Conservation (phyloP, 2,329 filamentous ascomycete species). For the Hypoxylon sp. region DNA sequence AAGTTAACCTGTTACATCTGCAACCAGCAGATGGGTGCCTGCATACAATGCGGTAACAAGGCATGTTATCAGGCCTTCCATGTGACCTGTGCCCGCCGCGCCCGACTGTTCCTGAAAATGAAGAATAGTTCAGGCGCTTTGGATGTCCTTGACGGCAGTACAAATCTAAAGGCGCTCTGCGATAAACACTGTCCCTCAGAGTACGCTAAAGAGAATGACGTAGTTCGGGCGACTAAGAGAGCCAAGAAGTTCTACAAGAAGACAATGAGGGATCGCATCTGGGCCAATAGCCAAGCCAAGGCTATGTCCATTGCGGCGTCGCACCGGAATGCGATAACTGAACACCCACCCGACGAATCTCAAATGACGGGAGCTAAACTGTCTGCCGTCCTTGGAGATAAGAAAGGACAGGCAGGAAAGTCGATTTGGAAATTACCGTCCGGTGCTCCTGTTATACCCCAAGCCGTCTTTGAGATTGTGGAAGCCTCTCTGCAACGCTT, state of each 20-base stretch:
- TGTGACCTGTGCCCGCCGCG: slow-evolving; percentile 92
- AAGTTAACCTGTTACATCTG: slow-evolving; percentile 96
- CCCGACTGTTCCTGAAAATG: slow-evolving; percentile 93
- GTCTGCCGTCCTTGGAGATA: slow-evolving; percentile 78
- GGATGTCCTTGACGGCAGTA: slow-evolving; percentile 81
- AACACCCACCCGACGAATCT: slow-evolving; percentile 83
- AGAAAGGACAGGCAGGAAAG: slow-evolving; percentile 77
- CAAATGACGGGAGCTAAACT: slow-evolving; percentile 88
- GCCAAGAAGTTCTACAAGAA: slow-evolving; percentile 91
- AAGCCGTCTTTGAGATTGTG: slow-evolving; percentile 87
- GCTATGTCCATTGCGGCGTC: slow-evolving; percentile 84
- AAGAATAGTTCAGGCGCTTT: slow-evolving; percentile 87
- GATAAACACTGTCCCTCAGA: slow-evolving; percentile 94
- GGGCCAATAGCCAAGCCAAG: slow-evolving; percentile 90
- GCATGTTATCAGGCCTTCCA: slow-evolving; percentile 97
- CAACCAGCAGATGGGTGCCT: slow-evolving; percentile 96
- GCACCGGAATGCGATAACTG: slow-evolving; percentile 71
- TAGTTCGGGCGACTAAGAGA: slow-evolving; percentile 81
- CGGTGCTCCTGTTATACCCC: slow-evolving; percentile 92
- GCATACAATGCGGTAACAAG: slow-evolving; percentile 98
- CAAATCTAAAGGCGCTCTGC: slow-evolving; percentile 92
- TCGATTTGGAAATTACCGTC: slow-evolving; percentile 92
- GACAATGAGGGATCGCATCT: slow-evolving; percentile 88
- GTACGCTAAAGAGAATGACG: slow-evolving; percentile 87
- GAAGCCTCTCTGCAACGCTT: slow-evolving; percentile 87